Evolutionary conservation across 352 stramenopile genomes (phyloP).

Genomic region (Globisporangium rhizosaccharum): DNA sequence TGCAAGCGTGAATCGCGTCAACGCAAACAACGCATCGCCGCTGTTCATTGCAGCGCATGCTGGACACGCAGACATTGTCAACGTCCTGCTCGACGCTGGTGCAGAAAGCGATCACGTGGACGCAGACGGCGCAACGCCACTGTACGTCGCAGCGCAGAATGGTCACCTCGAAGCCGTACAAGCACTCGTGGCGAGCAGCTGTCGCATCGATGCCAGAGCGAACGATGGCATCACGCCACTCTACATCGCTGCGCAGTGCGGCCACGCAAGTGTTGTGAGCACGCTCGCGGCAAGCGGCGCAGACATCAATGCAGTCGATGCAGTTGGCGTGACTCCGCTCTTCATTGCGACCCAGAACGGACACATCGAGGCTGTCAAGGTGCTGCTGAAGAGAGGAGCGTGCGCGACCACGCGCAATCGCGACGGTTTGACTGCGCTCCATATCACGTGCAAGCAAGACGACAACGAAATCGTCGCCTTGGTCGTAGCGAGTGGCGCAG

Average conservation of each 20-base stretch:
- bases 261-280: constrained; percentile 2
- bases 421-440: not conserved
- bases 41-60: constrained; percentile 4
- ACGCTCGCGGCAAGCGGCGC: constrained; percentile 1
- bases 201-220: not conserved
- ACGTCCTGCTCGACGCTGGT: not conserved
- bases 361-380: not conserved
- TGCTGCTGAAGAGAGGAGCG: not conserved
- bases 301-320: constrained; percentile 1
- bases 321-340: not conserved
- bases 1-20: not conserved
- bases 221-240: constrained; percentile 1
- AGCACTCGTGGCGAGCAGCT: not conserved
- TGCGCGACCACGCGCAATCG: not conserved
- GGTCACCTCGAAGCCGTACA: constrained; percentile 2
- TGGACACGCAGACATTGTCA: not conserved
- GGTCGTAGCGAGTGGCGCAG: not conserved
- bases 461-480: not conserved
- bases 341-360: constrained; percentile 4
- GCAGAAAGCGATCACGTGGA: not conserved
- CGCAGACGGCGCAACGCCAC: not conserved
- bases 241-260: constrained; percentile 3
- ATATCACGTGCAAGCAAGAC: not conserved
- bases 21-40: not conserved
- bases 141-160: constrained; percentile 3